A percentile compares a stretch with the other conserved stretches of the same genome.
Evolutionary conservation across 352 stramenopile genomes (phyloP).

Genomic region (Blastocystis hominis): DNA sequence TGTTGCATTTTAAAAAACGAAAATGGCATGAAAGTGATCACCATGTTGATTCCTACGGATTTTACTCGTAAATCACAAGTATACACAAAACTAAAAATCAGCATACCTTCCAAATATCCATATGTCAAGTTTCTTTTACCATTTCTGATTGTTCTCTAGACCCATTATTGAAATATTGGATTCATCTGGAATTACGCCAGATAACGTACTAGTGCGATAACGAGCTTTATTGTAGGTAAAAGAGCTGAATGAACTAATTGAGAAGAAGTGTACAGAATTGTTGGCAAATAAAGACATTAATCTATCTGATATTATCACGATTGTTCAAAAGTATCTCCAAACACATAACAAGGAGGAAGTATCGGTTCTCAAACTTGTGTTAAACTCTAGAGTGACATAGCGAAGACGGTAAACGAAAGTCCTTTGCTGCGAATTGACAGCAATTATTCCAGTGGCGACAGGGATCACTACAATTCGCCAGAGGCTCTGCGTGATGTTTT

Average conservation of each 20-base stretch:
- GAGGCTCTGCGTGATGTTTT: too few relatives aligned
- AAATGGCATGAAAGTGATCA: not conserved
- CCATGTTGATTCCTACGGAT: not conserved
- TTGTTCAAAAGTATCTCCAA: constrained; percentile 4
- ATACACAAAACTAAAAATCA: not conserved
- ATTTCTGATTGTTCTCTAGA: not conserved
- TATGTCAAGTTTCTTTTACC: not conserved
- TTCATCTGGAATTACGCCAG: not conserved
- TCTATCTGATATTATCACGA: constrained; percentile 6
- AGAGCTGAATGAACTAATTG: not conserved
- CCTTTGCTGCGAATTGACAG: not conserved
- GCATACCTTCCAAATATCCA: not conserved
- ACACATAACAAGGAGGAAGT: constrained; percentile 12
- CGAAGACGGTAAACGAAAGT: not conserved
- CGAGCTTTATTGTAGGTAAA: not conserved
- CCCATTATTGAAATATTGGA: not conserved
- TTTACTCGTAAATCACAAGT: not conserved
- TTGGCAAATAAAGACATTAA: not conserved
- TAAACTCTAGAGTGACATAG: not conserved
- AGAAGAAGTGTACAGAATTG: not conserved
- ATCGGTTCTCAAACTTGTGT: not conserved
- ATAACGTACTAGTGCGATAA: not conserved
- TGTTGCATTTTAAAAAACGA: not conserved
- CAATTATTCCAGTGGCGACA: not conserved
- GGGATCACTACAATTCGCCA: too few relatives aligned